Evolutionary conservation across 768 basidiomycete species (phyloP), one percentile per base, ranked within the genome.

Genomic region (Rickenella mellea): DNA sequence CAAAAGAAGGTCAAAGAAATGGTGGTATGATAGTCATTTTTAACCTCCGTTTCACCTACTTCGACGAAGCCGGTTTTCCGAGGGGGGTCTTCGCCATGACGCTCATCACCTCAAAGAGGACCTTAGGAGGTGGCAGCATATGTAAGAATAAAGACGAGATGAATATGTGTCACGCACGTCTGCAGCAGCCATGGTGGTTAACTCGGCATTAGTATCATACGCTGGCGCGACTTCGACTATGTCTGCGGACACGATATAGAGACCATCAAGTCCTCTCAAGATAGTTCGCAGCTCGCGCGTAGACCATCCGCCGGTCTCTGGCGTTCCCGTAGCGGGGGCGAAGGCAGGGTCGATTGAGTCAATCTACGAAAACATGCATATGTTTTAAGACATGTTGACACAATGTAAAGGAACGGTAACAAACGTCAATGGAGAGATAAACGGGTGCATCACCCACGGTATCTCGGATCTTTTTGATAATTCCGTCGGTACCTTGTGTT

Each of bases 211-310:
- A 7, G 68, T 70, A 46, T 86, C 85, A 54, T 88, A 86, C 5
- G 85, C 83, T 12, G 86, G 87, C 1, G 83, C 80, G 19, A 89
- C 87, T 55, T 90, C 87, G 35, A 90, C 87, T 32, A 90, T 76
- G 55, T 90, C 87, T 7, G 80, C 83, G 27, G 79, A 84, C 35
- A 89, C 83, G 47, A 90, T 79, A 45, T 76, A 66, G 40, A 89
- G 66, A 11, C 85, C 84, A 41, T 80, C 78, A 11, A 90, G 61
- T 15, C 86, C 85, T 37, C 85, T 67, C 44, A 89, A 60, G 52
- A 89, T 83, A 6, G 78, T 76, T 38, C 83, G 77, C 39, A 88
- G 63, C 59, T 90, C 86, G 44, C 87, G 79, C 6, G 85, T 86
- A 4, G 84, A 81, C 86, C 84, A 88, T 8, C 76, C 85, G 0